These are phyloP conservation scores for Naganishia cerealis DNA, from an alignment of 1,284 basidiomycete species.

Conservation along the genomic window DNA sequence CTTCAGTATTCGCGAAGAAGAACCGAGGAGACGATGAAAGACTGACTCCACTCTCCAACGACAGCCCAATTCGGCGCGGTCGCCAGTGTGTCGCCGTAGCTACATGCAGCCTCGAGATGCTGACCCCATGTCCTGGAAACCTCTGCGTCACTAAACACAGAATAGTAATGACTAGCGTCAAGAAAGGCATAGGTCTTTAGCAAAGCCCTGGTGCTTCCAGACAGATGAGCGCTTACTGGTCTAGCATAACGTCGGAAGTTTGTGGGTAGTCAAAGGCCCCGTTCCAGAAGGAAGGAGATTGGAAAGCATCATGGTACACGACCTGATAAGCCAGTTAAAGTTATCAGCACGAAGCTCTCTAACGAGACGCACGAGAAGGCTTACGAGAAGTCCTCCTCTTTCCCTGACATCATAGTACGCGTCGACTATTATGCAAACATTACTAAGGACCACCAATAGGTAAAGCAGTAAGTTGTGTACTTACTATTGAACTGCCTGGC, in stretches of 20 bases:
- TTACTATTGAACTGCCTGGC: constrained; percentile 71
- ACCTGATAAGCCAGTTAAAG: constrained; percentile 44
- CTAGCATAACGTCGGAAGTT: constrained; percentile 71
- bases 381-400: constrained; percentile 60
- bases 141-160: constrained; percentile 68
- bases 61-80: constrained; percentile 67
- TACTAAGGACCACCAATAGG: constrained; percentile 53
- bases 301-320: constrained; percentile 83
- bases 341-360: background rate
- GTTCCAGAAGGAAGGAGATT: constrained; percentile 55
- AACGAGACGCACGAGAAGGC: constrained; percentile 56
- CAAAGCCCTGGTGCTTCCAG: background rate
- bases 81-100: constrained; percentile 57
- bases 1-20: constrained; percentile 26
- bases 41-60: constrained; percentile 78
- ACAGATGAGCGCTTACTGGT: constrained; percentile 55
- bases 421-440: constrained; percentile 46
- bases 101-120: constrained; percentile 69
- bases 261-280: constrained; percentile 45
- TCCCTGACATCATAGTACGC: constrained; percentile 67
- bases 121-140: constrained; percentile 61
- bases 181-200: background rate
- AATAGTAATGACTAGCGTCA: constrained; percentile 67
- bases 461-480: constrained; percentile 58
- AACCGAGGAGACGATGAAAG: background rate